phyloP scores from a whole-genome alignment of 2,329 filamentous ascomycete genomes.

The Neocucurbitaria cava region DNA sequence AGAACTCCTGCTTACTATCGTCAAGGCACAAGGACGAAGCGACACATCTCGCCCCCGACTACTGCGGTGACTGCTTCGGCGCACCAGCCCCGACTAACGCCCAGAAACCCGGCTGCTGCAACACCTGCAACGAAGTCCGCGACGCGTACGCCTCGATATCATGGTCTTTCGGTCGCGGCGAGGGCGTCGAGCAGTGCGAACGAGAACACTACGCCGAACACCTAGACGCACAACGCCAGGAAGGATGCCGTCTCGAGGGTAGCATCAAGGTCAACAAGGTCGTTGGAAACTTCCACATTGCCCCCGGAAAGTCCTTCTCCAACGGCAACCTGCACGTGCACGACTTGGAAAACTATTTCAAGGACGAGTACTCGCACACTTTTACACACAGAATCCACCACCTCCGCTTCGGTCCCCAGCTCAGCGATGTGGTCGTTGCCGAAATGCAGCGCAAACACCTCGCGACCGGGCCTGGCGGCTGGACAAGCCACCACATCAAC shows the following conservation, averaged over 20 bases:
- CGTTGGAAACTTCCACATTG: constrained; percentile 97
- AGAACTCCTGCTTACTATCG: constrained; percentile 8
- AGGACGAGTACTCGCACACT: constrained; percentile 74
- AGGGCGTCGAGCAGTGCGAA: constrained; percentile 92
- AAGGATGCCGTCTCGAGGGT: constrained; percentile 95
- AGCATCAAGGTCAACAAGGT: constrained; percentile 96
- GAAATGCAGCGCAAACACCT: constrained; percentile 50
- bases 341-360: constrained; percentile 94
- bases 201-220: constrained; percentile 92
- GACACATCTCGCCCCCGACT: constrained; percentile 84
- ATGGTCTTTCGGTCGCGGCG: constrained; percentile 94
- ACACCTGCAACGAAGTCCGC: constrained; percentile 94
- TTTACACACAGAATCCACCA: constrained; percentile 90
- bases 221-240: constrained; percentile 83
- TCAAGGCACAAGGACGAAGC: constrained; percentile 69
- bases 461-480: constrained; percentile 67
- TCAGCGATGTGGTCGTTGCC: constrained; percentile 72
- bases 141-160: constrained; percentile 88
- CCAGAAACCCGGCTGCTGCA: constrained; percentile 87
- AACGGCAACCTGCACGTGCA: constrained; percentile 97
- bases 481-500: constrained; percentile 91
- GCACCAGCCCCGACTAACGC: constrained; percentile 75
- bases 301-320: constrained; percentile 93
- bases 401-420: constrained; percentile 89
- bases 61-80: constrained; percentile 94